Evolutionary conservation across 1,139 yeast species (phyloP).

Genomic region (Taphrina flavorubra): DNA sequence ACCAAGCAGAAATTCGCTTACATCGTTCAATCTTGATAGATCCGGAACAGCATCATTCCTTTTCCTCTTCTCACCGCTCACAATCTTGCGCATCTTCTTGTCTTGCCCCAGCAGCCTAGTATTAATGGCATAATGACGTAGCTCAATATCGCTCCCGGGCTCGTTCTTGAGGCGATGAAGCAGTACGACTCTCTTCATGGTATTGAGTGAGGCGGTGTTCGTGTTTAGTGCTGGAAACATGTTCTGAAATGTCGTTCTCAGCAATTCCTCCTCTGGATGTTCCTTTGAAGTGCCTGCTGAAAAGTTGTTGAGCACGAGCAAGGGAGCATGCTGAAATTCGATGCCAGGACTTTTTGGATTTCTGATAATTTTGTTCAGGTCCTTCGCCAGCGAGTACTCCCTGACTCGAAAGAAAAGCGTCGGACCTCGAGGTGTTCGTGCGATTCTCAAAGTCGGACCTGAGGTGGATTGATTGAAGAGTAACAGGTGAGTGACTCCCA

Average conservation of each 20-base stretch:
- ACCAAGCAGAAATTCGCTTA: constrained; percentile 81
- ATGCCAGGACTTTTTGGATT: constrained; percentile 70
- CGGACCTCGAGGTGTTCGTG: constrained; percentile 93
- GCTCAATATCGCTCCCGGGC: constrained; percentile 72
- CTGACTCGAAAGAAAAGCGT: constrained; percentile 80
- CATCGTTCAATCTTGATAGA: constrained; percentile 69
- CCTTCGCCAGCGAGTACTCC: constrained; percentile 80
- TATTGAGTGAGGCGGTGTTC: constrained; percentile 74
- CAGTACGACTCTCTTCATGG: constrained; percentile 84
- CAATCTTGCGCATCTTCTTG: constrained; percentile 75
- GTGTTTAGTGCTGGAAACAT: constrained; percentile 90
- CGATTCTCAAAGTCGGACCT: constrained; percentile 82
- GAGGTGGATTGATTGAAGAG: constrained; percentile 79
- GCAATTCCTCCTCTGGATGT: constrained; percentile 63
- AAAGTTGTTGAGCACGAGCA: constrained; percentile 63
- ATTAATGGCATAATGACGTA: constrained; percentile 89
- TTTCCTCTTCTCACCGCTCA: constrained; percentile 52
- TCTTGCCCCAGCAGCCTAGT: constrained; percentile 86
- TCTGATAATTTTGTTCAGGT: constrained; percentile 70
- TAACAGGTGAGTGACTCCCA: constrained; percentile 87
- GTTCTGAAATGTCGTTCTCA: constrained; percentile 91
- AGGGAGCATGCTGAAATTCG: constrained; percentile 79
- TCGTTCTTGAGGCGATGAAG: constrained; percentile 65
- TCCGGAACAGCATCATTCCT: constrained; percentile 73
- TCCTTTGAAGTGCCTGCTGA: constrained; percentile 44